Conservation (phyloP, 2,329 filamentous ascomycete species). For the Botrytis byssoidea region DNA sequence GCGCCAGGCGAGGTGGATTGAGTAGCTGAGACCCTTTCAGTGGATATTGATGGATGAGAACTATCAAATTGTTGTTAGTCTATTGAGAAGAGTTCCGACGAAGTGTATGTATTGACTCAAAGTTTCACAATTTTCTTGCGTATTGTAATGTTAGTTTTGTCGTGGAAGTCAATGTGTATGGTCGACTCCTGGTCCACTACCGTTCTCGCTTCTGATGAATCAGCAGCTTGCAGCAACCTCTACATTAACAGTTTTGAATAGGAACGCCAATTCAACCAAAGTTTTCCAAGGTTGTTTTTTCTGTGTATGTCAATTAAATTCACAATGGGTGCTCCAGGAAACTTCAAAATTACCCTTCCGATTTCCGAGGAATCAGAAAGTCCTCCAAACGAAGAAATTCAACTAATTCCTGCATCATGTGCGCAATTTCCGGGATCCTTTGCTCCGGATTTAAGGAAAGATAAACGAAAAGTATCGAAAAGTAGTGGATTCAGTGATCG, state of each 20-base stretch:
- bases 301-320: background rate
- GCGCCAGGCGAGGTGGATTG: no score
- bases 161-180: background rate
- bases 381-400: background rate
- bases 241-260: background rate
- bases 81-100: background rate
- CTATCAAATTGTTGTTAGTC: background rate
- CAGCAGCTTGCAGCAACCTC: background rate
- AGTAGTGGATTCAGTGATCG: constrained; percentile 16
- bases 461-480: constrained; percentile 20
- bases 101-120: background rate
- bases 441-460: constrained; percentile 24
- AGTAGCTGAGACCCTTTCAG: background rate
- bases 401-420: constrained; percentile 17
- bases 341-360: background rate
- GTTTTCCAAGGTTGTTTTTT: background rate
- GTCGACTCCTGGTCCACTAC: background rate
- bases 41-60: background rate
- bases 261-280: background rate
- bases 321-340: background rate
- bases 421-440: constrained; percentile 31
- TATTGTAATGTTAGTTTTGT: background rate
- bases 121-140: background rate
- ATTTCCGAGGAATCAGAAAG: background rate
- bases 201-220: constrained; percentile 9